These are phyloP conservation scores for Geotrichum carabidarum DNA, from an alignment of 1,139 yeast species.

Conservation along the genomic window DNA sequence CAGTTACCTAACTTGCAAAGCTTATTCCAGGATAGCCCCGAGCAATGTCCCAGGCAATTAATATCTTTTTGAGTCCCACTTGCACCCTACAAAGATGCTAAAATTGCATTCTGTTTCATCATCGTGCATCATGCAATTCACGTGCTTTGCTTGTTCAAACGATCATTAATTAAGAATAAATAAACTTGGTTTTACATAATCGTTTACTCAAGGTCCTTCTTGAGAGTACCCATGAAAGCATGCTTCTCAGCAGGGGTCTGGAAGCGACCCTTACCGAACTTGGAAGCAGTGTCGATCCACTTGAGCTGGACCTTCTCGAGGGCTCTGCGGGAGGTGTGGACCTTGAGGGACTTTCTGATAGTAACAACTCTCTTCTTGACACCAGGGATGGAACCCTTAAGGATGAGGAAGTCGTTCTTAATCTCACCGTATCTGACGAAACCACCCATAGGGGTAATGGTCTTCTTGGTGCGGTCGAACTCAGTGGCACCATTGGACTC, in stretches of 20 bases:
- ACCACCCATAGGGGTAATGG: slow-evolving; percentile 99
- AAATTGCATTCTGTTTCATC: background rate
- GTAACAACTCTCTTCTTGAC: slow-evolving; percentile 98
- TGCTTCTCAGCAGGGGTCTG: slow-evolving; percentile 99
- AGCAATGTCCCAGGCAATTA: too few species aligned
- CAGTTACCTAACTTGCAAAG: too few species aligned
- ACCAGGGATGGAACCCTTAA: slow-evolving; percentile 99
- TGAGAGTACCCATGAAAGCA: slow-evolving; percentile 99
- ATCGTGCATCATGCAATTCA: background rate
- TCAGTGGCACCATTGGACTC: slow-evolving; percentile 93
- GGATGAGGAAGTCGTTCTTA: slow-evolving; percentile 93
- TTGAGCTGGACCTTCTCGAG: slow-evolving; percentile 93
- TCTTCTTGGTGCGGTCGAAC: slow-evolving; percentile 98
- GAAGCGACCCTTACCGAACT: slow-evolving; percentile 99
- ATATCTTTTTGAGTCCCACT: background rate
- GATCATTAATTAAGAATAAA: slow-evolving; percentile 9
- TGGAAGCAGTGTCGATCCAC: slow-evolving; percentile 99
- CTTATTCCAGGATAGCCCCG: too few species aligned
- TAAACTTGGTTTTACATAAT: slow-evolving; percentile 7
- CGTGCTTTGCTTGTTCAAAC: background rate
- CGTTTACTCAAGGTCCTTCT: slow-evolving; percentile 65
- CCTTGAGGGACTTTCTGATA: slow-evolving; percentile 96
- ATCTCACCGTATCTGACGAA: slow-evolving; percentile 98
- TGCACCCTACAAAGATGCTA: background rate
- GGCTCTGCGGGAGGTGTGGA: slow-evolving; percentile 97